phyloP scores from a whole-genome alignment of 2,329 filamentous ascomycete species.

The Arachnopeziza araneosa region DNA sequence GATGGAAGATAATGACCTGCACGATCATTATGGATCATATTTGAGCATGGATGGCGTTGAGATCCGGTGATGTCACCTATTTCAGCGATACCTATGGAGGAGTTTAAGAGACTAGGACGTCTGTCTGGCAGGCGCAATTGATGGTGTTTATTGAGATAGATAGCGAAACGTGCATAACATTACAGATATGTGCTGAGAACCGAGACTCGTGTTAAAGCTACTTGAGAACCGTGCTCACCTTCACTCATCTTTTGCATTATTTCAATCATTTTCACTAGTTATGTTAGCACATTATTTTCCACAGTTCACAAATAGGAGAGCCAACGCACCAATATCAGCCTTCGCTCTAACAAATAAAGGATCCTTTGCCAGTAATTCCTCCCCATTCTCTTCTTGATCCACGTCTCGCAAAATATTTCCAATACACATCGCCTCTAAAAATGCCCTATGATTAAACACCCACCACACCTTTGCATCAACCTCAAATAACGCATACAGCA shows the following conservation, averaged over 20 bases:
- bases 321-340: conserved; percentile 52
- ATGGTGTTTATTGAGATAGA: background rate
- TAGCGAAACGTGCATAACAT: background rate
- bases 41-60: background rate
- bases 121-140: background rate
- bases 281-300: background rate
- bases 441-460: conserved; percentile 77
- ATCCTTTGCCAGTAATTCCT: conserved; percentile 44
- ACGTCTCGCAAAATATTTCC: conserved; percentile 53
- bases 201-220: conserved; percentile 53
- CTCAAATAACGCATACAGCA: conserved; percentile 63
- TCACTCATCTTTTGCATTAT: conserved; percentile 56
- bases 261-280: conserved; percentile 53
- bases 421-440: conserved; percentile 64
- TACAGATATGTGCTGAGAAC: conserved; percentile 47
- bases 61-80: background rate
- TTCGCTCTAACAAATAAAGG: conserved; percentile 55
- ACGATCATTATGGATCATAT: background rate
- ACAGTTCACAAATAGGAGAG: background rate
- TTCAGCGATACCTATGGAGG: background rate
- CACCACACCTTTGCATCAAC: conserved; percentile 75
- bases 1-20: background rate
- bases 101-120: background rate
- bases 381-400: conserved; percentile 39
- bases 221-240: conserved; percentile 49